Percentiles rank a stretch among this genome's conserved stretches.
Conservation (phyloP, 768 basidiomycete genomes). For the Pulveroboletus ravenelii region DNA sequence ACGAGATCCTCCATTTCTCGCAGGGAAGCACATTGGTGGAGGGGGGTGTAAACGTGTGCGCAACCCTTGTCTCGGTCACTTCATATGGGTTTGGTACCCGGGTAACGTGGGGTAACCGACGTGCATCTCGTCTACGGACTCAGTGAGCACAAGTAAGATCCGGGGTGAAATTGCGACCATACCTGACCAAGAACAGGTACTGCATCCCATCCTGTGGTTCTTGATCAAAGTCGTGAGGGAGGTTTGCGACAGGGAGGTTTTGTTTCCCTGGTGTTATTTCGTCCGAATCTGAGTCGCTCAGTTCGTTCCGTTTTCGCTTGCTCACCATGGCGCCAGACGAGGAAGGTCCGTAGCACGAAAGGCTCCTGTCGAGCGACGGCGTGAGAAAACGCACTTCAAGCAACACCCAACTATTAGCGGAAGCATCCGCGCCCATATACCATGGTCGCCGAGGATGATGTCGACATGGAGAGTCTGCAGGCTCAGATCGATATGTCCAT, state of each 20-base stretch:
- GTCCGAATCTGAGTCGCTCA: slow-evolving; percentile 54
- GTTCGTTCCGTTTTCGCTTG: slow-evolving; percentile 56
- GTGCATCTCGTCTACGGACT: slow-evolving; percentile 61
- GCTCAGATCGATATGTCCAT: slow-evolving; percentile 81
- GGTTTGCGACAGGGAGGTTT: slow-evolving; percentile 74
- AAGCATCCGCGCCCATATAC: not conserved
- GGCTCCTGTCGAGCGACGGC: not conserved
- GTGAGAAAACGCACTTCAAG: slow-evolving; percentile 18
- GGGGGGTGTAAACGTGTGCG: slow-evolving; percentile 13
- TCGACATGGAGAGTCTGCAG: slow-evolving; percentile 66
- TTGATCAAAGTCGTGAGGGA: slow-evolving; percentile 63
- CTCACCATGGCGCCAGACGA: slow-evolving; percentile 16
- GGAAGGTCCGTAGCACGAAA: not conserved
- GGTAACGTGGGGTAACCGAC: slow-evolving; percentile 56
- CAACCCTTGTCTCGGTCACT: slow-evolving; percentile 26
- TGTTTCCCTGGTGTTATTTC: slow-evolving; percentile 61
- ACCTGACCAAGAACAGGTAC: slow-evolving; percentile 82
- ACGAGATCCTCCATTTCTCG: slow-evolving; percentile 58
- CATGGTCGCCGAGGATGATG: slow-evolving; percentile 45
- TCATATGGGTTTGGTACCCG: slow-evolving; percentile 70
- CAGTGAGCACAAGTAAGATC: slow-evolving; percentile 7
- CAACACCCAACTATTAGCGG: not conserved
- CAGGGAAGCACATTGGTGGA: slow-evolving; percentile 48
- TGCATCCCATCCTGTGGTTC: slow-evolving; percentile 70
- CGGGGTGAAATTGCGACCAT: slow-evolving; percentile 10